Percentiles rank a stretch among this genome's conserved stretches.
Conservation (phyloP, 768 basidiomycete genomes). For the Termitomyces sp. region DNA sequence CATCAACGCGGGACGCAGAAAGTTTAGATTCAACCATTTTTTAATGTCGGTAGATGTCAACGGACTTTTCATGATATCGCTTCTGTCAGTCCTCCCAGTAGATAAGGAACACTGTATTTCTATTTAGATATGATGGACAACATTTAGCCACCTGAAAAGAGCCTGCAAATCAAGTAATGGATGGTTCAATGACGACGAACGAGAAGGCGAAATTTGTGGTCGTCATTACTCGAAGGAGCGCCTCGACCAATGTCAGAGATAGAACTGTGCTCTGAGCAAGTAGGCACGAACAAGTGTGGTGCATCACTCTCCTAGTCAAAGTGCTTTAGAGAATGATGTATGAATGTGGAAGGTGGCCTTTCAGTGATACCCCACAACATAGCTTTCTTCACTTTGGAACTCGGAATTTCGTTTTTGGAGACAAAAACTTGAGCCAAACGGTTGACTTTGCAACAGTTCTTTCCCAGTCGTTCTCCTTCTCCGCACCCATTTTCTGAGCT, state of each 20-base stretch:
- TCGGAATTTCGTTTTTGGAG: neutral
- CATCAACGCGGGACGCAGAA: constrained; percentile 3
- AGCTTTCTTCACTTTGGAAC: neutral
- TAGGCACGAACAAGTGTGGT: neutral
- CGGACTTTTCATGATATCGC: neutral
- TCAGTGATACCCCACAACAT: neutral
- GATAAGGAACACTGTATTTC: neutral
- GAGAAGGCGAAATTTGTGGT: neutral
- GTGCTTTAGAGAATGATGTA: neutral
- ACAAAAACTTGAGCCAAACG: neutral
- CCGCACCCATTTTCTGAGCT: neutral
- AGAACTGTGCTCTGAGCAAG: no score
- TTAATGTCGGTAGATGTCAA: neutral
- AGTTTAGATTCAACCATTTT: neutral
- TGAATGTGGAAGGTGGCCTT: neutral
- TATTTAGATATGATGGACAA: neutral
- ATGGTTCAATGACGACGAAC: neutral
- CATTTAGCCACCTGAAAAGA: neutral
- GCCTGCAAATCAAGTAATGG: neutral
- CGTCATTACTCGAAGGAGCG: neutral
- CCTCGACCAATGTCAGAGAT: neutral
- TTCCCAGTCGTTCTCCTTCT: no score
- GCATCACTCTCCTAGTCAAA: neutral
- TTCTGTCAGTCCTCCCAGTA: neutral
- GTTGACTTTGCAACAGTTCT: neutral